Percentiles rank a stretch among this genome's conserved stretches.
phyloP scores from a whole-genome alignment of 2,329 filamentous ascomycete genomes.

The Colletotrichum sp. region DNA sequence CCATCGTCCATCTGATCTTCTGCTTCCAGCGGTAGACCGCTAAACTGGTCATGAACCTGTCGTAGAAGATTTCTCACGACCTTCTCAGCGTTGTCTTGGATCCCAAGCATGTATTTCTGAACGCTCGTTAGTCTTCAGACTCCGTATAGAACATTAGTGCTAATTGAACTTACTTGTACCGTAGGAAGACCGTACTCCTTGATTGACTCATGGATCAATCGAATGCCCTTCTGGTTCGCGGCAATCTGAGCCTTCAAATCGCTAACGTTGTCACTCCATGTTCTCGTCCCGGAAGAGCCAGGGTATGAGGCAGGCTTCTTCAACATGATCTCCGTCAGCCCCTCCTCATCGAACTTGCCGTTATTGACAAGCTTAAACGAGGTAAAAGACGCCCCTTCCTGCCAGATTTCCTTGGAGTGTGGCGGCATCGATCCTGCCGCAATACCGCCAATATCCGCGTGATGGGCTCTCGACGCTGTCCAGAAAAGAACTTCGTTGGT shows the following conservation, averaged over 20 bases:
- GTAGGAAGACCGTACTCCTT: constrained; percentile 34
- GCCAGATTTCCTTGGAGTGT: constrained; percentile 44
- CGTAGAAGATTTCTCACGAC: constrained; percentile 35
- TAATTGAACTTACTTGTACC: constrained; percentile 17
- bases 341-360: constrained; percentile 38
- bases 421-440: constrained; percentile 46
- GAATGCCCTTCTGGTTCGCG: constrained; percentile 45
- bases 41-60: constrained; percentile 18
- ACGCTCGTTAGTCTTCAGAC: neutral
- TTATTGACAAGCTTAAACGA: constrained; percentile 41
- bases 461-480: constrained; percentile 42
- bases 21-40: constrained; percentile 20
- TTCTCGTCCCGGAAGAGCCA: constrained; percentile 39
- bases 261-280: constrained; percentile 45
- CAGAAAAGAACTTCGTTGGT: constrained; percentile 37
- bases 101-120: constrained; percentile 44
- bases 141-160: rapidly evolving
- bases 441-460: constrained; percentile 43
- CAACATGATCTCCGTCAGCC: constrained; percentile 31
- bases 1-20: constrained; percentile 43
- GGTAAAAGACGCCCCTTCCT: constrained; percentile 46
- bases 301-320: constrained; percentile 37
- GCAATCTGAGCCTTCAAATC: constrained; percentile 50
- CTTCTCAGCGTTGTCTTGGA: constrained; percentile 45
- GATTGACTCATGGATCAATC: constrained; percentile 36